These are phyloP conservation scores for Coemansia sp. DNA, from an alignment of 192 early-diverging fungal species.

Conservation along the genomic window DNA sequence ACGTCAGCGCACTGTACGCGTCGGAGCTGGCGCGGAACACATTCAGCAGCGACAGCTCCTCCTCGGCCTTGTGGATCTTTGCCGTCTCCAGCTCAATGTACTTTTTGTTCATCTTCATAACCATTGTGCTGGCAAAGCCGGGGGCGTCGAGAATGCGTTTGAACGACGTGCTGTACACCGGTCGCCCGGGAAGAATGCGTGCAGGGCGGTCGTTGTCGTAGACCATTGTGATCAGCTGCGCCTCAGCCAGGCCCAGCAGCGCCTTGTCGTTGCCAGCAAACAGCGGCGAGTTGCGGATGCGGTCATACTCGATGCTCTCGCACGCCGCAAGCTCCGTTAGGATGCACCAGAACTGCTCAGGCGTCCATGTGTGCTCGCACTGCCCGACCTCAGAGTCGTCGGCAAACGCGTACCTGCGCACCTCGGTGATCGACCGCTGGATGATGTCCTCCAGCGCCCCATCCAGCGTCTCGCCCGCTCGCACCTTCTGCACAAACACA, in stretches of 20 bases:
- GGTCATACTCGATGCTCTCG: conserved; percentile 76
- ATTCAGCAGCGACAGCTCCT: conserved; percentile 59
- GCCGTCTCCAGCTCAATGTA: conserved; percentile 59
- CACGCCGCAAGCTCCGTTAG: conserved; percentile 66
- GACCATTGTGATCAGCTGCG: conserved; percentile 79
- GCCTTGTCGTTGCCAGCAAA: conserved; percentile 85
- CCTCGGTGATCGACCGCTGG: conserved; percentile 72
- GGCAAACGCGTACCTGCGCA: conserved; percentile 84
- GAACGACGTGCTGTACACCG: conserved; percentile 82
- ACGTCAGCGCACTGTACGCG: conserved; percentile 29
- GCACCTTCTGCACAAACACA: conserved; percentile 85
- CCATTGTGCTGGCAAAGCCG: conserved; percentile 79
- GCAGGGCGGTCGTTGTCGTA: conserved; percentile 82
- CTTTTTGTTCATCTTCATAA: conserved; percentile 62
- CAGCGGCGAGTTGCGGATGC: conserved; percentile 71
- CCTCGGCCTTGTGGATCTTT: conserved; percentile 65
- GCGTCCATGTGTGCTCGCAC: conserved; percentile 66
- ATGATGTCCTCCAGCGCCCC: conserved; percentile 87
- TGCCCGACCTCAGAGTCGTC: conserved; percentile 52
- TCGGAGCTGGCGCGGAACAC: conserved; percentile 43
- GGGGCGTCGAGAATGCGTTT: conserved; percentile 66
- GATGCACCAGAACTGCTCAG: conserved; percentile 90
- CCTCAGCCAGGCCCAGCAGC: conserved; percentile 83
- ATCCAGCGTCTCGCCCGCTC: conserved; percentile 58
- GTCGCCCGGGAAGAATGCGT: conserved; percentile 76